Base-by-base conservation (phyloP, 306 rosid genomes). In the Astragalus membranaceus region DNA sequence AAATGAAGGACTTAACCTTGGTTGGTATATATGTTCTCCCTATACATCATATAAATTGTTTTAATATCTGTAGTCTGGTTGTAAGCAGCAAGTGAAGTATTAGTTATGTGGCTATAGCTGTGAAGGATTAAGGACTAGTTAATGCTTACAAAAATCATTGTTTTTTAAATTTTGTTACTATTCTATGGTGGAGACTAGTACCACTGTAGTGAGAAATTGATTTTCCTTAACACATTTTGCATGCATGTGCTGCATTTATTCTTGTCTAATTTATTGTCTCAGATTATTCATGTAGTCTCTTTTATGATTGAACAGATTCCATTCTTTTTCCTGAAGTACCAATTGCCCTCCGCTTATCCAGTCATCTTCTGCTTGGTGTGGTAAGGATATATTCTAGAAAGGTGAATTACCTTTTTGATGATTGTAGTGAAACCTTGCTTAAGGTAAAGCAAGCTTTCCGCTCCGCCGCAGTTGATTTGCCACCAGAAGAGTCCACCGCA, bases 401-500 rank as follows among this genome's bases (percentile, higher is more conserved):
- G 95, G 99, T 95, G 81, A 89, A 85, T 85, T 95, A 95, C 93
- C 96, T 95, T 61, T 95, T 95, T 47, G 99, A 95, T 77, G 99
- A 95, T 85, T 95, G 99, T 80, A 95, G 99, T 53, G 99, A 95
- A 86, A 97, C 99, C 65, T 80, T 95, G 96, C 99, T 95, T 68
- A 95, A 95, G 92, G 58, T 95, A 83, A 95, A 95, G 90, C 99
- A 95, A 85, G 99, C 99, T 63, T 95, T 95, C 68, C 96, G 99
- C 76, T 91, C 99, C 60, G 70, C 99, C 10, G 91, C 97, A 11
- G 99, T 95, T 68, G 99, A 95, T 86, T 81, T 95, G 84, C 97
- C 99, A 1, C 99, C 99, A 11, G 99, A 95, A 83, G 99, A 95
- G 84, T 95, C 99, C 32, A 95, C 99, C 79, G 99, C 99, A 71